Evolutionary conservation across 2,329 filamentous ascomycete species (phyloP).

Genomic region (Annulohypoxylon truncatum): DNA sequence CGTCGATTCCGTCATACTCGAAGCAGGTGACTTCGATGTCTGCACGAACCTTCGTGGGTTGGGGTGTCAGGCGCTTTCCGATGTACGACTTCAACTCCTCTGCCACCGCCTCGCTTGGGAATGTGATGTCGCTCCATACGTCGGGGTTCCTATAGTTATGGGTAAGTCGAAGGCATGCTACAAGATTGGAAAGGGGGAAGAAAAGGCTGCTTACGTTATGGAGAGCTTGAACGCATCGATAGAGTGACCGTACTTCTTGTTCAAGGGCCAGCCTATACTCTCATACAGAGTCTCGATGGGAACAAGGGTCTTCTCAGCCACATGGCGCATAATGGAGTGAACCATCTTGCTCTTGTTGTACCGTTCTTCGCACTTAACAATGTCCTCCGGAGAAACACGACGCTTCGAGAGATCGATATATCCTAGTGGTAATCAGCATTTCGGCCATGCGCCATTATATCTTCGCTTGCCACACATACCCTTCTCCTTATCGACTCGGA

Average conservation of each 20-base stretch:
- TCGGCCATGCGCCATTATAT: slow-evolving; percentile 19
- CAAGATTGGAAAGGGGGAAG: background rate
- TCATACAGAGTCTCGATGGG: slow-evolving; percentile 97
- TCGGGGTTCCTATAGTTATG: slow-evolving; percentile 79
- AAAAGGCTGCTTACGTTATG: slow-evolving; percentile 79
- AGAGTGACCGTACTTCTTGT: slow-evolving; percentile 96
- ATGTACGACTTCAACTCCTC: slow-evolving; percentile 96
- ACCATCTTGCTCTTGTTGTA: slow-evolving; percentile 99
- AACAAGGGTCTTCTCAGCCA: slow-evolving; percentile 93
- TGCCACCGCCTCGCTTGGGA: slow-evolving; percentile 85
- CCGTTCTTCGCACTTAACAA: slow-evolving; percentile 97
- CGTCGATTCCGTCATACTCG: slow-evolving; percentile 97
- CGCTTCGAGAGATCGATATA: slow-evolving; percentile 99
- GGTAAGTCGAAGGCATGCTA: slow-evolving; percentile 30
- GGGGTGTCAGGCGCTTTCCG: slow-evolving; percentile 93
- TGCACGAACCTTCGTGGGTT: slow-evolving; percentile 98
- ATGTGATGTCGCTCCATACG: slow-evolving; percentile 92
- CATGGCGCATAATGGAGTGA: slow-evolving; percentile 98
- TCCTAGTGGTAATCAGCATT: slow-evolving; percentile 59
- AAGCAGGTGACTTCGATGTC: slow-evolving; percentile 97
- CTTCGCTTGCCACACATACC: slow-evolving; percentile 60
- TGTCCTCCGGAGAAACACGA: slow-evolving; percentile 96
- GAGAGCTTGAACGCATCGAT: slow-evolving; percentile 99
- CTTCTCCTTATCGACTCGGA: slow-evolving; percentile 99
- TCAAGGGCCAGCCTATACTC: slow-evolving; percentile 94